Evolutionary conservation across 1,284 basidiomycete species (phyloP), one percentile per base, ranked within the genome.

Genomic region (Exsudoporus floridanus): DNA sequence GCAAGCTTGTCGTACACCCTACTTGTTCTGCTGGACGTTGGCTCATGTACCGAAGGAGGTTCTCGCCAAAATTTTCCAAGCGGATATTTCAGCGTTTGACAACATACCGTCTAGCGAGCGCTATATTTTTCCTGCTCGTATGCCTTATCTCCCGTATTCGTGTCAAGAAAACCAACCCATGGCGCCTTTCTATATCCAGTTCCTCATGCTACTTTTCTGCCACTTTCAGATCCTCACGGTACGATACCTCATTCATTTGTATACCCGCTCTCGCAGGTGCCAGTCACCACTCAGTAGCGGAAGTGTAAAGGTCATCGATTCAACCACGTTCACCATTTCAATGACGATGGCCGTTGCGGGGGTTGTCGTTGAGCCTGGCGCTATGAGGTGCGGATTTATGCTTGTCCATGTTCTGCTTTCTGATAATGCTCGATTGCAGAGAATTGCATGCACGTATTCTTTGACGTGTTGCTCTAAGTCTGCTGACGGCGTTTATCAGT

Each of bases 291-390:
- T 78, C 9, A 64, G 74, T 19, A 88, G 88, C 0, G 86, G 88
- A 33, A 73, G 76, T 0, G 78, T 84, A 36, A 86, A 83, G 62
- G 71, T 84, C 33, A 75, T 79, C 19, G 84, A 88, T 61, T 76
- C 78, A 1, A 73, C 72, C 41, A 80, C 74, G 18, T 88, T 86
- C 66, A 67, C 68, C 10, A 77, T 74, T 4, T 73, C 82, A 1
- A 74, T 73, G 49, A 77, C 75, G 8, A 81, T 86, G 34, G 74
- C 79, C 3, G 78, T 75, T 0, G 82, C 78, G 0, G 79, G 83
- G 58, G 77, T 87, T 9, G 71, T 69, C 0, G 74, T 86, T 21
- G 74, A 82, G 46, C 75, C 75, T 19, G 82, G 81, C 16, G 80
- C 75, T 6, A 78, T 86, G 66, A 72, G 83, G 72, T 80, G 57